phyloP scores from a whole-genome alignment of 345 rosid genomes.

The Durio zibethinus region DNA sequence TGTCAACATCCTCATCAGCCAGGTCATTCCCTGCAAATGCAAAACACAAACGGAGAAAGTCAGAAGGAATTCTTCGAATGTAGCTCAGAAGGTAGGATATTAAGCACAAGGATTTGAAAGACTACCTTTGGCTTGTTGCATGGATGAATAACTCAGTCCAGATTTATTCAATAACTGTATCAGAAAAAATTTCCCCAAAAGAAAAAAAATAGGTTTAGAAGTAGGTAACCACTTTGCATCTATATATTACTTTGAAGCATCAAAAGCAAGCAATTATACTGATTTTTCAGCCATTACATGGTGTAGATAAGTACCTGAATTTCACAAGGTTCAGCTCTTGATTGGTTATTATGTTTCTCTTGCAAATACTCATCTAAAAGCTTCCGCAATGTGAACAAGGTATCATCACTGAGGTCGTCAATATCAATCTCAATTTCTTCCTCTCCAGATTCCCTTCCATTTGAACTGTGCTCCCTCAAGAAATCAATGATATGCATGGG shows the following conservation, averaged over 20 bases:
- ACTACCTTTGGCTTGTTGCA: conserved; percentile 69
- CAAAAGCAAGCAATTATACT: neutral
- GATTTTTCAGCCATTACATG: conserved; percentile 21
- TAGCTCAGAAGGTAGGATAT: neutral
- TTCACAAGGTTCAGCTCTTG: conserved; percentile 69
- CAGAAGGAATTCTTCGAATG: neutral
- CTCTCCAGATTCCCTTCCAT: conserved; percentile 64
- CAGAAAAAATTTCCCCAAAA: conserved; percentile 2
- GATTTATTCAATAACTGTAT: conserved; percentile 64
- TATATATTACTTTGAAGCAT: neutral
- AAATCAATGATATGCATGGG: conserved; percentile 73
- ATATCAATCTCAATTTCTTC: conserved; percentile 96
- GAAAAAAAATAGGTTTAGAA: neutral
- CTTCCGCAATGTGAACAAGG: conserved; percentile 58
- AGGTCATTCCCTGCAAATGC: conserved; percentile 53
- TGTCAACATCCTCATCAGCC: conserved; percentile 77
- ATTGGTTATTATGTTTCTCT: conserved; percentile 55
- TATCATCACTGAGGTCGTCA: conserved; percentile 80
- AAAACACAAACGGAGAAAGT: conserved; percentile 14
- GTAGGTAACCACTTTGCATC: neutral
- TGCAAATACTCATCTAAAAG: conserved; percentile 66
- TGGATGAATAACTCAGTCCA: conserved; percentile 71
- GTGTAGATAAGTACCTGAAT: conserved; percentile 59
- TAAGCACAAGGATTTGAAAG: conserved; percentile 10
- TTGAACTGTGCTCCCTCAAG: conserved; percentile 68